phyloP scores from a whole-genome alignment of 75 land plant genomes.

The Pinus albicaulis region DNA sequence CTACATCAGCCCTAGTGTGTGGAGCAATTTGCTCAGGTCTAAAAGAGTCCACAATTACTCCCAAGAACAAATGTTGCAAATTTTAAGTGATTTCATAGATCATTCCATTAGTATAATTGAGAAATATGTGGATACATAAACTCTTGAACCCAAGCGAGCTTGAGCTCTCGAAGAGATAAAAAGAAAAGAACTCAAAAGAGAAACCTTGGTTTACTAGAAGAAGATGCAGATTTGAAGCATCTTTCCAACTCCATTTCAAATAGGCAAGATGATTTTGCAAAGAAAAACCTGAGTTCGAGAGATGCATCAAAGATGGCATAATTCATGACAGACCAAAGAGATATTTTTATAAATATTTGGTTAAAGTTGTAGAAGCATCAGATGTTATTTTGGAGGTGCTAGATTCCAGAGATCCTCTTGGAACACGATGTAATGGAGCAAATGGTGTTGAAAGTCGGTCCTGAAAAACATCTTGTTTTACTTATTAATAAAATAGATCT shows the following conservation, averaged over 20 bases:
- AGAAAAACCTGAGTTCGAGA: slow-evolving; percentile 12
- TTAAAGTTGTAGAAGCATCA: slow-evolving; percentile 87
- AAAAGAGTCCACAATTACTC: too few relatives aligned
- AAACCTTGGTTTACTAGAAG: slow-evolving; percentile 64
- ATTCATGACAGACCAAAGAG: slow-evolving; percentile 64
- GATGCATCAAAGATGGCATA: too few relatives aligned
- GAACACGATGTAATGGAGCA: slow-evolving; percentile 84
- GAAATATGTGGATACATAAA: too few relatives aligned
- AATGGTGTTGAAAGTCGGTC: slow-evolving; percentile 68
- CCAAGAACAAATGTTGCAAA: too few relatives aligned
- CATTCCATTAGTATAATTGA: too few relatives aligned
- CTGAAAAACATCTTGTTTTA: slow-evolving; percentile 66
- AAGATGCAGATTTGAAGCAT: slow-evolving; percentile 29
- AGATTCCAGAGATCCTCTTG: slow-evolving; percentile 93
- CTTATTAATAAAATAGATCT: slow-evolving; percentile 90
- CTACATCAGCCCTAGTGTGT: too few relatives aligned
- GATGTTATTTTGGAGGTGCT: slow-evolving; percentile 92
- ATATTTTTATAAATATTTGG: slow-evolving; percentile 81
- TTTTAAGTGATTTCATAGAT: too few relatives aligned
- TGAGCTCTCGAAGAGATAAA: too few relatives aligned
- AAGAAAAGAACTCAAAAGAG: slow-evolving; percentile 42
- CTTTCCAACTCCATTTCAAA: slow-evolving; percentile 31
- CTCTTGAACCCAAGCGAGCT: too few relatives aligned
- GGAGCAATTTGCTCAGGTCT: too few relatives aligned
- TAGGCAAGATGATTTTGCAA: slow-evolving; percentile 23